Evolutionary conservation across 169 alveolate species (phyloP).

Genomic region (Eimeria mitis): DNA sequence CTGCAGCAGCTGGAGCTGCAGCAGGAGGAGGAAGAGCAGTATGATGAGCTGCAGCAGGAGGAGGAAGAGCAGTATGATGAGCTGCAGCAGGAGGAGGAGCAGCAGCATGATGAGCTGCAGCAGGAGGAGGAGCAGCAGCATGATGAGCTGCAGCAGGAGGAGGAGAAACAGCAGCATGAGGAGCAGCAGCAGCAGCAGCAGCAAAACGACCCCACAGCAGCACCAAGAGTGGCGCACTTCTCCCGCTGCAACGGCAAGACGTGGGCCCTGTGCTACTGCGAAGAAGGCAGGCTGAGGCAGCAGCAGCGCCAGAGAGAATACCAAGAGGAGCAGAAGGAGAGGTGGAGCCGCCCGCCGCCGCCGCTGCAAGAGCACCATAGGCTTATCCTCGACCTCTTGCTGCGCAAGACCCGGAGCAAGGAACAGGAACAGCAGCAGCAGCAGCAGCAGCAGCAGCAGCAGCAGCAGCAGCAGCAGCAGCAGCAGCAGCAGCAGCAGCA

Average conservation of each 20-base stretch:
- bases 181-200: slow-evolving; percentile 19
- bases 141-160: not conserved
- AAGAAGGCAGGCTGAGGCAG: no score
- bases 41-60: not conserved
- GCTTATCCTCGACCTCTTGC: no score
- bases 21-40: not conserved
- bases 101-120: not conserved
- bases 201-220: not conserved
- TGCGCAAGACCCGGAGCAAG: no score
- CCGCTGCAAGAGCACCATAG: no score
- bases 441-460: not conserved
- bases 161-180: not conserved
- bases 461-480: slow-evolving; percentile 3
- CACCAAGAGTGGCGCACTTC: not conserved
- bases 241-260: no score
- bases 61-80: not conserved
- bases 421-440: not conserved
- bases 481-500: slow-evolving; percentile 22
- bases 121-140: slow-evolving; percentile 36
- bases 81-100: not conserved
- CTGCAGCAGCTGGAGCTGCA: not conserved
- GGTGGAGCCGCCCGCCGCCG: no score
- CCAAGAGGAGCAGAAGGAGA: no score
- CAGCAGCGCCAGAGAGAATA: no score
- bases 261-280: no score